These are phyloP conservation scores for Coemansia sp. DNA, from an alignment of 192 early-diverging fungal species.

Conservation along the genomic window DNA sequence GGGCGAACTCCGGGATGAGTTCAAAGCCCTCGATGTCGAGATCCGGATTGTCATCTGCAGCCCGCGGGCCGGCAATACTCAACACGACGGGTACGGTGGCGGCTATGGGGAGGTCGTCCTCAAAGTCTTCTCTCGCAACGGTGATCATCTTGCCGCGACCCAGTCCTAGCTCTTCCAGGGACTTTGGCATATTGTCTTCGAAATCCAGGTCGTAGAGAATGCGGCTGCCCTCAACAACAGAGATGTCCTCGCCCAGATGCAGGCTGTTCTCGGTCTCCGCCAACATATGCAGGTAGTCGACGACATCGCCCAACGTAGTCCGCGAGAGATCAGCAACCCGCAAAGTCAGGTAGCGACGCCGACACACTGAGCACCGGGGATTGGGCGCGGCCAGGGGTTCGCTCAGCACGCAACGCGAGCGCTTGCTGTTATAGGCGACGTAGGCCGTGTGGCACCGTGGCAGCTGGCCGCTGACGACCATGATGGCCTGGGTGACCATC, in stretches of 20 bases:
- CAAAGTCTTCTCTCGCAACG: constrained; percentile 32
- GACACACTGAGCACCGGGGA: constrained; percentile 77
- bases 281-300: constrained; percentile 52
- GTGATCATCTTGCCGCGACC: constrained; percentile 37
- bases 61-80: constrained; percentile 15
- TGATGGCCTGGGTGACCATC: constrained; percentile 86
- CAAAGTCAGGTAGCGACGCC: constrained; percentile 57
- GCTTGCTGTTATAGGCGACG: constrained; percentile 59
- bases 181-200: constrained; percentile 70
- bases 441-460: constrained; percentile 56
- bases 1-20: constrained; percentile 28
- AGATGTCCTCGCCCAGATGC: constrained; percentile 68
- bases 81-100: constrained; percentile 31
- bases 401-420: constrained; percentile 60
- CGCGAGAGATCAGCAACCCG: constrained; percentile 59
- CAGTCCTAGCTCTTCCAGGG: constrained; percentile 64
- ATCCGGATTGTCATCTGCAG: neutral
- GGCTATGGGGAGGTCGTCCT: neutral
- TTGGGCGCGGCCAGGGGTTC: constrained; percentile 70
- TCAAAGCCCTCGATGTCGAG: constrained; percentile 38
- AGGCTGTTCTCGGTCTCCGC: constrained; percentile 49
- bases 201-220: constrained; percentile 89
- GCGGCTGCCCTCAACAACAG: constrained; percentile 69
- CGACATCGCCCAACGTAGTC: constrained; percentile 68
- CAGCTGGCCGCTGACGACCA: constrained; percentile 55